Percentiles rank a stretch among this genome's conserved stretches.
Evolutionary conservation across 2,329 filamentous ascomycete genomes (phyloP).

Genomic region (Grosmannia huntii): DNA sequence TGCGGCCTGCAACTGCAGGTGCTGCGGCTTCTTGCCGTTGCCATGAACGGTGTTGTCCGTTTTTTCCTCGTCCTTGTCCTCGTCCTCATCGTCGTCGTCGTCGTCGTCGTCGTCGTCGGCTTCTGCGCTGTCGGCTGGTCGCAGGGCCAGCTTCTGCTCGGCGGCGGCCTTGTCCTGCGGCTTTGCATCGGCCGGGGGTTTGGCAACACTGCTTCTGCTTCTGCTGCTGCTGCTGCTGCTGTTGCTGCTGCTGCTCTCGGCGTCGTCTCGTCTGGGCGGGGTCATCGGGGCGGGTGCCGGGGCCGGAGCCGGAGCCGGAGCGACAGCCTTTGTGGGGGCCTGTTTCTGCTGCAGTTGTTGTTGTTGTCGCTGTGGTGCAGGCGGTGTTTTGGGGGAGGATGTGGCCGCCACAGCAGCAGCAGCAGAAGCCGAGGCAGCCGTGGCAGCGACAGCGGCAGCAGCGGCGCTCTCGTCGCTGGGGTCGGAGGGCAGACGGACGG

Average conservation of each 20-base stretch:
- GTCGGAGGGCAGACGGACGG: constrained; percentile 32
- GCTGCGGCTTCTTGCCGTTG: constrained; percentile 11
- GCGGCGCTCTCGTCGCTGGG: not conserved
- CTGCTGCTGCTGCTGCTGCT: constrained; percentile 11
- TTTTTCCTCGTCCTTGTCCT: constrained; percentile 16
- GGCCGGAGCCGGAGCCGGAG: not conserved
- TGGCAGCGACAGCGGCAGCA: constrained; percentile 1
- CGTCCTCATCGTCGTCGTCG: constrained; percentile 9
- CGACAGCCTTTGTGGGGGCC: not conserved
- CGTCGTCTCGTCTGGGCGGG: constrained; percentile 12
- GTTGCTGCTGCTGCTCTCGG: not conserved
- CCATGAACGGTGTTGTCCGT: constrained; percentile 21
- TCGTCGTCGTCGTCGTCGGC: constrained; percentile 3
- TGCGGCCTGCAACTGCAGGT: not conserved
- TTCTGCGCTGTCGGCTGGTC: constrained; percentile 19
- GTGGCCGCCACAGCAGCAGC: constrained; percentile 15
- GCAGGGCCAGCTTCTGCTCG: constrained; percentile 38
- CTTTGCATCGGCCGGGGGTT: constrained; percentile 12
- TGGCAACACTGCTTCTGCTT: constrained; percentile 15
- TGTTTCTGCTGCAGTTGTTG: not conserved
- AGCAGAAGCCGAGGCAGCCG: constrained; percentile 6
- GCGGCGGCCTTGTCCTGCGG: constrained; percentile 30
- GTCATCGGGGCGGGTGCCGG: not conserved
- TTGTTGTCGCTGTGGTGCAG: not conserved
- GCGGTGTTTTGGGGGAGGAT: not conserved